Evolutionary conservation across 1,139 yeast genomes (phyloP).

Genomic region (Zygoascus meyerae): DNA sequence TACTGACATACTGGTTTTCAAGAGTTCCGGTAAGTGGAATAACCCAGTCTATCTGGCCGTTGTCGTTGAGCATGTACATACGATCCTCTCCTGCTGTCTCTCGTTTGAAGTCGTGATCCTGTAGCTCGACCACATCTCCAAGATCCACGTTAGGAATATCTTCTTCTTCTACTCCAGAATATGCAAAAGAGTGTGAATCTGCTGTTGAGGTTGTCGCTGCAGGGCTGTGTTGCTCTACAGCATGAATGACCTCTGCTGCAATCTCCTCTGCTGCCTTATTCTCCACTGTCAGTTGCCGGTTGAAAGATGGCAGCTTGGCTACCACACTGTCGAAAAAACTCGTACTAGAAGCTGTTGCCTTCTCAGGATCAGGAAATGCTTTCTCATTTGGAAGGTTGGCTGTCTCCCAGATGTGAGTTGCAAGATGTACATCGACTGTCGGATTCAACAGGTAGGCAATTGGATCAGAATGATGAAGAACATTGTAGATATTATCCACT

Average conservation of each 20-base stretch:
- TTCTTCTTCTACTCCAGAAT: conserved; percentile 11
- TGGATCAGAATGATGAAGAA: conserved; percentile 39
- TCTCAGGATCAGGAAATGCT: conserved; percentile 16
- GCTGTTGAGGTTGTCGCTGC: neutral
- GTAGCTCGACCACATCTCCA: conserved; percentile 23
- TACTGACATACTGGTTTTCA: conserved; percentile 38
- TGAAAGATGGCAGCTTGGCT: conserved; percentile 19
- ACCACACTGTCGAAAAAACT: conserved; percentile 22
- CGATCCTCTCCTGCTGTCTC: conserved; percentile 28
- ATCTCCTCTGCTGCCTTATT: conserved; percentile 11
- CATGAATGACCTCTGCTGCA: conserved; percentile 10
- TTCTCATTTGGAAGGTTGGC: conserved; percentile 28
- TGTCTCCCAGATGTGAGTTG: conserved; percentile 23
- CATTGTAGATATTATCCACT: conserved; percentile 36
- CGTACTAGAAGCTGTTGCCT: neutral
- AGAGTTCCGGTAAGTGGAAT: conserved; percentile 34
- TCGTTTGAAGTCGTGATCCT: conserved; percentile 25
- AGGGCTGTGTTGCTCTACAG: conserved; percentile 7
- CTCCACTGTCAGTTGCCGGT: neutral
- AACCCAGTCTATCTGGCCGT: conserved; percentile 40
- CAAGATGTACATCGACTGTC: conserved; percentile 33
- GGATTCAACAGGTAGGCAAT: conserved; percentile 37
- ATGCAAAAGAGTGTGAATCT: neutral
- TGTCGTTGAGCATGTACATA: conserved; percentile 35
- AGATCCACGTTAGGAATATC: conserved; percentile 12